Evolutionary conservation across 768 basidiomycete species (phyloP), one percentile per base, ranked within the genome.

Genomic region (Termitomyces sp.): DNA sequence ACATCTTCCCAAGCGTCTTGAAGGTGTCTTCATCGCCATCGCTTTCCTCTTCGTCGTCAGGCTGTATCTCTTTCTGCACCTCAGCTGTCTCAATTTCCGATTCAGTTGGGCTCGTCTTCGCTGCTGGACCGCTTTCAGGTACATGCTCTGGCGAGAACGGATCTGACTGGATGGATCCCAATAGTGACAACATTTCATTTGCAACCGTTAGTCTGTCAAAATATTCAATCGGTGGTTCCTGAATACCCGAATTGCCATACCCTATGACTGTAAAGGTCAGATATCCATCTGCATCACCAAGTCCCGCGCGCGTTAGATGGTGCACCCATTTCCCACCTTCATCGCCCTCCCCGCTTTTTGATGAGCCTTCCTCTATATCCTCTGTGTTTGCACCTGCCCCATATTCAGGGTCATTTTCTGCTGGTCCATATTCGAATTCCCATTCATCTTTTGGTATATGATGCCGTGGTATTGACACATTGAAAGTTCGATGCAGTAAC

Each of bases 181-280:
- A 79, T 13, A 97, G 74, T 2, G 93, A 95, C 20, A 97, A 75
- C 93, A 96, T 95, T 68, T 95, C 89, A 67, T 97, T 95, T 34
- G 93, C 93, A 36, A 95, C 84, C 15, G 88, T 94, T 59, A 95
- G 70, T 27, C 95, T 97, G 57, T 56, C 18, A 20, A 52, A 58
- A 47, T 59, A 50, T 36, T 31, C 53, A 62, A 22, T 66, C 49
- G 31, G 42, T 58, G 22, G 24, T 12, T 13, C 59, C 36, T 31
- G 46, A 61, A n/a, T 22, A 24, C 18, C 33, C 41, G 51, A 34
- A 49, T 55, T 45, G 27, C 75, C 86, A 58, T 66, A 92, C 95
- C 94, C 94, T 49, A 95, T 86, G 36, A 97, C 92, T 0, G 89
- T 94, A 67, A 96, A 95, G 63, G 88, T 83, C 51, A 95, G 70